Evolutionary conservation across 2,329 filamentous ascomycete species (phyloP).

Genomic region (Stemphylium lycopersici): DNA sequence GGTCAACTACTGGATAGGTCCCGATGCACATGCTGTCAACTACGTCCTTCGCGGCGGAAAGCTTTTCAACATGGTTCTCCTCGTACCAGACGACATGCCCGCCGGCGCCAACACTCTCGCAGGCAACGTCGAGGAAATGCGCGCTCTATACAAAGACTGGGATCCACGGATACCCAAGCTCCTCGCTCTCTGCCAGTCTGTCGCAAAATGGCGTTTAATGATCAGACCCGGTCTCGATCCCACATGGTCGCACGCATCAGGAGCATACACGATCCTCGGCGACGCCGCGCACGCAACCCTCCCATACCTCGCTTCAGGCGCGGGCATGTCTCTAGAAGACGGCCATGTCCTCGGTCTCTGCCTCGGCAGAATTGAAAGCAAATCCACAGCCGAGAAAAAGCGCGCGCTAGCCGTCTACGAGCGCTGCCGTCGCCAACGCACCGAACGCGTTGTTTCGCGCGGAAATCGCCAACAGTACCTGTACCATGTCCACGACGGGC

Average conservation of each 20-base stretch:
- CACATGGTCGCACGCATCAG: slow-evolving; percentile 63
- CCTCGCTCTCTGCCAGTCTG: slow-evolving; percentile 61
- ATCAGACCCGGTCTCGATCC: slow-evolving; percentile 61
- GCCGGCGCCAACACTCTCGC: slow-evolving; percentile 53
- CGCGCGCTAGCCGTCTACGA: slow-evolving; percentile 59
- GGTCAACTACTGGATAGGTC: slow-evolving; percentile 61
- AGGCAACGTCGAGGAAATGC: slow-evolving; percentile 62
- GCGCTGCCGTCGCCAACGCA: slow-evolving; percentile 62
- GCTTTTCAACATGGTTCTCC: slow-evolving; percentile 59
- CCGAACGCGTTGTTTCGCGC: slow-evolving; percentile 64
- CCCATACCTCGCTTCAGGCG: slow-evolving; percentile 65
- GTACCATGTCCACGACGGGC: slow-evolving; percentile 66
- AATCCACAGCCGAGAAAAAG: slow-evolving; percentile 44
- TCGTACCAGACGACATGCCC: slow-evolving; percentile 60
- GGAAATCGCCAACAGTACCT: slow-evolving; percentile 68
- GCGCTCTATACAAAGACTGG: slow-evolving; percentile 62
- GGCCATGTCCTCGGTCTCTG: slow-evolving; percentile 64
- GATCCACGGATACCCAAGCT: slow-evolving; percentile 63
- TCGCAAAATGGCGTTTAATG: slow-evolving; percentile 67
- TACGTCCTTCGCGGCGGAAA: slow-evolving; percentile 57
- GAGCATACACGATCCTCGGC: slow-evolving; percentile 64
- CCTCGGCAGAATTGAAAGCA: slow-evolving; percentile 55
- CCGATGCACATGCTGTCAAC: slow-evolving; percentile 59
- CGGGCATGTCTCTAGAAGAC: slow-evolving; percentile 67
- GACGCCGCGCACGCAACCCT: slow-evolving; percentile 70